These are phyloP conservation scores for Pseudonitzschia pungens DNA, from an alignment of 108 stramenopile genomes.

Conservation along the genomic window DNA sequence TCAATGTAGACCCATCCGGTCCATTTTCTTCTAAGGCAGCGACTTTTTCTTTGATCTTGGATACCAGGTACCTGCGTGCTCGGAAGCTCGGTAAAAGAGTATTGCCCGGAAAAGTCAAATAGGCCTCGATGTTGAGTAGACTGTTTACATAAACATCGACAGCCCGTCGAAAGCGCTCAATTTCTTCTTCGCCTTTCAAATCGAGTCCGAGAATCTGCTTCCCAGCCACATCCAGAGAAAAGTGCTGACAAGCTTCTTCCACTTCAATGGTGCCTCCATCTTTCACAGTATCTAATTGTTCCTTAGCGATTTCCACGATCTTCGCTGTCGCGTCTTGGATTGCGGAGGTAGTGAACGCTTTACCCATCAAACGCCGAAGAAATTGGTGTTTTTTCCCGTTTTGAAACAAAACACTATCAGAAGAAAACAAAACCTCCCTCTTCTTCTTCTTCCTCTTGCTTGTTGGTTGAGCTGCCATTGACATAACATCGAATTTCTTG, in stretches of 20 bases:
- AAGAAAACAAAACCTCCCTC: not conserved
- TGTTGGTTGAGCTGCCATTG: not conserved
- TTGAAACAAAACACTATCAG: not conserved
- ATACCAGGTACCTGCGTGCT: constrained; percentile 31
- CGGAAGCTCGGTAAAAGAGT: not conserved
- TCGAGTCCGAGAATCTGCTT: not conserved
- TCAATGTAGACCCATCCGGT: constrained; percentile 51
- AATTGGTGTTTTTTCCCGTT: not conserved
- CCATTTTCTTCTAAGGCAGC: constrained; percentile 38
- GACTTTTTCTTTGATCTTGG: constrained; percentile 39
- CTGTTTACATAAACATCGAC: not conserved
- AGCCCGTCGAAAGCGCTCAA: not conserved
- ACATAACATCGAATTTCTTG: not conserved
- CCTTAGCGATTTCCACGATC: not conserved
- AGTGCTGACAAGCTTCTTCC: not conserved
- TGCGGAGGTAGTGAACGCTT: not conserved
- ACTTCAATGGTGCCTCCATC: not conserved
- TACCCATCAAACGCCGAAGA: constrained; percentile 1
- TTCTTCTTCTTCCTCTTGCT: not conserved
- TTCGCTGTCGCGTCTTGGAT: not conserved
- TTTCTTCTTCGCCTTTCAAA: not conserved
- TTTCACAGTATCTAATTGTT: not conserved
- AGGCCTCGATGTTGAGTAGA: not conserved
- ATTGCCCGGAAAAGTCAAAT: not conserved
- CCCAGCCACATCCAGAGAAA: not conserved